Evolutionary conservation across 1,284 basidiomycete genomes (phyloP).

Genomic region (Waitea zeae): DNA sequence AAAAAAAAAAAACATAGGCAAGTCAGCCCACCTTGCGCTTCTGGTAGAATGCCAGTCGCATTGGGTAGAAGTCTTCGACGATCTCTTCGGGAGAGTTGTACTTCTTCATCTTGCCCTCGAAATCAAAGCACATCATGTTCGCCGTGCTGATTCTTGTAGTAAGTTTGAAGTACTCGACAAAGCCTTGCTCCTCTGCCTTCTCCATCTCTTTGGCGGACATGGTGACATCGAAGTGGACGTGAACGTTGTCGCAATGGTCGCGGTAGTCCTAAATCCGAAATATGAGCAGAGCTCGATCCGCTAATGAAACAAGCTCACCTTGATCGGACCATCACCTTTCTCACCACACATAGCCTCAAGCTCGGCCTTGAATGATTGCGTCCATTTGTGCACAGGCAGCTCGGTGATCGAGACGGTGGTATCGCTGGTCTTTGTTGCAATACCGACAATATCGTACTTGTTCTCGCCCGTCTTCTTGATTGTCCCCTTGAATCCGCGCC

Average conservation of each 20-base stretch:
- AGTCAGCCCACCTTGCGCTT: conserved; percentile 65
- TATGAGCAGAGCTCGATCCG: not conserved
- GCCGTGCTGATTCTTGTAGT: conserved; percentile 69
- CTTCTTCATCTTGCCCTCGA: conserved; percentile 92
- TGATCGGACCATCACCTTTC: conserved; percentile 53
- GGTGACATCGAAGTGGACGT: conserved; percentile 81
- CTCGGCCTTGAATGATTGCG: conserved; percentile 80
- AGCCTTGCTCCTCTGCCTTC: conserved; percentile 79
- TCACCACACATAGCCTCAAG: conserved; percentile 67
- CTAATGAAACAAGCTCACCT: conserved; percentile 22
- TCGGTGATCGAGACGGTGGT: conserved; percentile 92
- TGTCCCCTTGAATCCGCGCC: conserved; percentile 85
- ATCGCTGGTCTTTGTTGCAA: conserved; percentile 66
- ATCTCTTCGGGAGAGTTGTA: conserved; percentile 87
- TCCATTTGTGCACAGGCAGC: conserved; percentile 93
- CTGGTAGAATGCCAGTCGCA: conserved; percentile 83
- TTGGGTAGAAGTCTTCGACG: conserved; percentile 85
- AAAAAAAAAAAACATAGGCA: not conserved
- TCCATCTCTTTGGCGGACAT: conserved; percentile 73
- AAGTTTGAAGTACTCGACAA: conserved; percentile 87
- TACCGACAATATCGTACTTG: conserved; percentile 78
- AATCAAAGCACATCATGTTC: conserved; percentile 99
- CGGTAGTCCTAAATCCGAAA: conserved; percentile 65
- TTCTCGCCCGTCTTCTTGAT: conserved; percentile 71
- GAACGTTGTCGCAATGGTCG: conserved; percentile 87